Evolutionary conservation across 345 rosid genomes (phyloP).

Genomic region (Bruguiera parviflora): DNA sequence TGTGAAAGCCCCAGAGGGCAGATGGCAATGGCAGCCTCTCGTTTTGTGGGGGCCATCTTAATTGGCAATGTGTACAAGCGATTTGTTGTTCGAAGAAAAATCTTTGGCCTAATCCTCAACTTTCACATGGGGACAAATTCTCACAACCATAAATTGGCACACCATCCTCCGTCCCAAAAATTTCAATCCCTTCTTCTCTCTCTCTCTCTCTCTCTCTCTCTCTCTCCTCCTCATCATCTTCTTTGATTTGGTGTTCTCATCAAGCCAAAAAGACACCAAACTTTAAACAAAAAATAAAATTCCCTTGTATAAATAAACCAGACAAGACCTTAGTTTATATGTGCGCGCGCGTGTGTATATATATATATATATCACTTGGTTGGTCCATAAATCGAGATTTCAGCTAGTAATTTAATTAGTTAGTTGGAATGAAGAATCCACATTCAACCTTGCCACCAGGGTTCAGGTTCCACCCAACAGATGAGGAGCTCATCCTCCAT

Average conservation of each 20-base stretch:
- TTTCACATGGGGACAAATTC: conserved; percentile 53
- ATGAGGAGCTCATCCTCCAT: conserved; percentile 93
- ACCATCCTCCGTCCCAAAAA: conserved; percentile 52
- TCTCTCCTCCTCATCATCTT: background rate
- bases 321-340: too few species aligned
- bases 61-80: conserved; percentile 9
- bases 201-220: background rate
- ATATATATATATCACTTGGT: background rate
- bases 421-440: conserved; percentile 51
- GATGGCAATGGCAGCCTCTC: background rate
- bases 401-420: too few species aligned
- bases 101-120: conserved; percentile 32
- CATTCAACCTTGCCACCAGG: conserved; percentile 85
- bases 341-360: too few species aligned
- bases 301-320: too few species aligned
- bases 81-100: conserved; percentile 7
- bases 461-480: conserved; percentile 96
- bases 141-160: conserved; percentile 57
- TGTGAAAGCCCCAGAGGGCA: too few species aligned
- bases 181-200: conserved; percentile 44
- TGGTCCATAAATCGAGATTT: background rate
- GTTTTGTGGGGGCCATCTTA: conserved; percentile 18
- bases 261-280: too few species aligned
- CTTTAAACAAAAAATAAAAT: too few species aligned
- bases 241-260: background rate